These are phyloP conservation scores for Coelastrella sp. DNA, from an alignment of 139 green algal species.

Conservation along the genomic window DNA sequence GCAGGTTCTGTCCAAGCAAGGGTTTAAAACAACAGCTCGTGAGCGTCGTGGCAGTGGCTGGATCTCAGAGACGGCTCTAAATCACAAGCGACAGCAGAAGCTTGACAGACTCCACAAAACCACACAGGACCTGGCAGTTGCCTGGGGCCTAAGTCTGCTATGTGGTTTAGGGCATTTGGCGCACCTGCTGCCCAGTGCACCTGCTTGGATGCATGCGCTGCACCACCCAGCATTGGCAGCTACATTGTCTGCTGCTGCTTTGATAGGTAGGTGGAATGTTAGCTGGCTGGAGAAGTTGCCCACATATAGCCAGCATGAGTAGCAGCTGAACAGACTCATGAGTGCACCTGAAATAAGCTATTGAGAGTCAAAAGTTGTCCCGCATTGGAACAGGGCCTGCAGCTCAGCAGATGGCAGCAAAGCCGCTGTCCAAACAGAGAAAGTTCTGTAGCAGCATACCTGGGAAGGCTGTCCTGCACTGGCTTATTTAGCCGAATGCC, in stretches of 20 bases:
- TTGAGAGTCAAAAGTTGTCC: no score
- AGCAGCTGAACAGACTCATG: no score
- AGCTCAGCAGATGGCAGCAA: no score
- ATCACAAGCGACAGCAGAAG: conserved; percentile 75
- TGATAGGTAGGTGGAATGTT: conserved; percentile 71
- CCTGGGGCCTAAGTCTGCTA: conserved; percentile 80
- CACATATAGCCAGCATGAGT: no score
- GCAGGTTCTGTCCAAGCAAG: conserved; percentile 58
- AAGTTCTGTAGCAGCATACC: no score
- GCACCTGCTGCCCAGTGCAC: conserved; percentile 69
- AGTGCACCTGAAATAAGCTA: no score
- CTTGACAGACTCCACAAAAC: conserved; percentile 62
- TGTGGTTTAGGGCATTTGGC: conserved; percentile 83
- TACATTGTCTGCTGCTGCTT: conserved; percentile 78
- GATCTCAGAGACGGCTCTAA: conserved; percentile 45
- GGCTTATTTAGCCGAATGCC: no score
- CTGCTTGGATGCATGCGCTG: conserved; percentile 74
- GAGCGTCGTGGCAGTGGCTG: conserved; percentile 16
- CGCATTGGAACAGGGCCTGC: no score
- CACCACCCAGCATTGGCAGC: conserved; percentile 77
- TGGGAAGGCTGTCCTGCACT: no score
- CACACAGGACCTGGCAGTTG: conserved; percentile 75
- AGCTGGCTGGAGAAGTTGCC: no score
- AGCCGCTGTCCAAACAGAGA: no score
- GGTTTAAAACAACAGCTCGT: conserved; percentile 52